Base-by-base conservation (phyloP, 2,329 filamentous ascomycete species). In the Trichoderma aggressivum region DNA sequence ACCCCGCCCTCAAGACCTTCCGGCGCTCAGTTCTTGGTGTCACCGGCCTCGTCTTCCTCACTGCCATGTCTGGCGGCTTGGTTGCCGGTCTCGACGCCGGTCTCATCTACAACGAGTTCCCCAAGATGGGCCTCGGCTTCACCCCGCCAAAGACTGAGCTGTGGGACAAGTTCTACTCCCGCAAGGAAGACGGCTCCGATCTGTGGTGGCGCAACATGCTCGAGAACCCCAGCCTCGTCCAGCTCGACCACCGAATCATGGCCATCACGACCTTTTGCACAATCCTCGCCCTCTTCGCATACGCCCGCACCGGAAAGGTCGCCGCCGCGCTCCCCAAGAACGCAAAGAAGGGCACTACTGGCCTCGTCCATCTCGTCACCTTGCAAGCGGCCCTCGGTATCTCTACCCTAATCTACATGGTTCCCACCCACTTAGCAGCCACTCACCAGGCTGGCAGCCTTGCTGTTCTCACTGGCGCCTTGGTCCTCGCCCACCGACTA, bases 101-200 rank as follows among this genome's bases (percentile, higher is more conserved):
- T 10, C 86, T 99, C 70, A 98, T 99, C 82, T 99, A 99, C 86
- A 99, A 99, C 80, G 94, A 99, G 81, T 98, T 99, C 81, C 96
- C 96, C 7, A 93, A 88, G 82, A 99, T 99, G 96, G 96, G 96
- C 10, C 82, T 89, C 4, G 94, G 94, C 12, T 84, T 97, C 26
- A 87, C 93, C 0, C 95, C 95, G 1, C 95, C 95, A 1, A 89
- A 87, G 78, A 86, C 89, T 11, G 95, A 98, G 83, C 89, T 98
- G 36, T 94, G 93, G 81, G 91, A 95, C 78, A 85, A 88, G 47
- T 97, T 94, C 84, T 98, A 98, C 87, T 91, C 90, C 71, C 92
- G 94, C 77, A 88, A 87, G 71, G 86, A 91, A 53, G 94, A 97
- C 79, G 85, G 88, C 55, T 91, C 90, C 14, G 97, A 99, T 78